Evolutionary conservation across 75 land plant genomes (phyloP), one percentile per base, ranked within the genome.

Genomic region (Picea sitchensis): DNA sequence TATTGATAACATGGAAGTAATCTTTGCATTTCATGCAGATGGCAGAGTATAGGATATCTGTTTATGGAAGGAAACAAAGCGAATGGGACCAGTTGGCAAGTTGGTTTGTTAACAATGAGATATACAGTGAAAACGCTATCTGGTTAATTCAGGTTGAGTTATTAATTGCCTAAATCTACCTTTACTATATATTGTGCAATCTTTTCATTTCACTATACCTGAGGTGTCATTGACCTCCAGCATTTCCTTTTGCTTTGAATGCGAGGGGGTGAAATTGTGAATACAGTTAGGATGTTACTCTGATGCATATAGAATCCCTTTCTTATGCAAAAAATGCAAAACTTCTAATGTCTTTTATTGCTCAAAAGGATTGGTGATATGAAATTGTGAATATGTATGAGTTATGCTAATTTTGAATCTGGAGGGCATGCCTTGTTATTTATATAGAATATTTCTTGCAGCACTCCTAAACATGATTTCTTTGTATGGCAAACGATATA

Each of bases 61-160:
- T 96, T 73, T 96, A 97, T 89, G 99, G 98, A 21, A 88, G 99
- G 65, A 95, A 97, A 78, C 96, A 97, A 65, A 95, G 99, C 82
- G 99, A 97, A 76, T 97, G 99, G 99, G 99, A 97, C 58, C 98
- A 93, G 82, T 80, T 97, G 26, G 99, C 99, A 5, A 95, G 98
- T 80, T 97, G 99, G 99, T 90, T 97, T 76, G 91, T 97, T n/a
- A 97, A 95, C 65, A 93, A 97, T 81, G 94, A 91, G 0, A 78
- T 97, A 59, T 95, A 97, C 84, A 97, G 98, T 88, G 96, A 93
- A 62, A 97, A 97, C 87, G 98, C 92, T 81, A 92, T 95, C 80
- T 95, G 99, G 99, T 80, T 97, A 36, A 97, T 97, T 84, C 99
- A 96, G 98, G 99, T 94, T 60, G 21, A 18, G 62, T 60, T n/a